Percentiles rank a stretch among this genome's conserved stretches.
phyloP scores from a whole-genome alignment of 208 protist genomes.

The Acanthamoeba triangularis region DNA sequence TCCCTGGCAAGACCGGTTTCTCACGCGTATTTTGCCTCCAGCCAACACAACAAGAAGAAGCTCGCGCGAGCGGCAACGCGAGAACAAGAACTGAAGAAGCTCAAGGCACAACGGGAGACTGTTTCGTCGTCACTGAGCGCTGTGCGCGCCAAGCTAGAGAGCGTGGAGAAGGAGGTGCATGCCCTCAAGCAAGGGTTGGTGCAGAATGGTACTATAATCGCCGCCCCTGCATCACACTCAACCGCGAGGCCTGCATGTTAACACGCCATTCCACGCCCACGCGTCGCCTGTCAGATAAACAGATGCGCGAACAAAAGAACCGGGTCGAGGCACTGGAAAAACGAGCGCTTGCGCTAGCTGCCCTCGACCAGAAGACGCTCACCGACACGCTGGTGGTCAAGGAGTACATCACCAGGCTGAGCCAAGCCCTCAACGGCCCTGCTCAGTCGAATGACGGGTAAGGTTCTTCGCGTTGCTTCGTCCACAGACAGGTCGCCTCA shows the following conservation, averaged over 20 bases:
- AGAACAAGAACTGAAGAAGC: neutral
- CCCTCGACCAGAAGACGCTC: constrained; percentile 25
- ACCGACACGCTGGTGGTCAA: constrained; percentile 5
- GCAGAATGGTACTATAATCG: neutral
- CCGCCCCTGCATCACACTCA: too few relatives aligned
- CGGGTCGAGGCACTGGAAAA: neutral
- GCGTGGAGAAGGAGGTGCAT: neutral
- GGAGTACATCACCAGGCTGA: neutral
- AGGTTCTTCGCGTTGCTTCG: neutral
- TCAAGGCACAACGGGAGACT: neutral
- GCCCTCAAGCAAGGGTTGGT: neutral
- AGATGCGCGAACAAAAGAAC: neutral
- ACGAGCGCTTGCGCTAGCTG: neutral
- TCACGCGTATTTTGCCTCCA: neutral
- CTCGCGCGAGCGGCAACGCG: neutral
- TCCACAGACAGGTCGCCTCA: too few relatives aligned
- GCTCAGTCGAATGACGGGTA: neutral
- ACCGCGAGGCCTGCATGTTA: too few relatives aligned
- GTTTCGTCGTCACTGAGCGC: neutral
- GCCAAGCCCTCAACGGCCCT: neutral
- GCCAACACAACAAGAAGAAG: neutral
- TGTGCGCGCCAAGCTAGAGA: neutral
- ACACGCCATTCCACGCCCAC: neutral
- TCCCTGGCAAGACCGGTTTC: neutral
- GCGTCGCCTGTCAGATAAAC: neutral